Evolutionary conservation across 768 basidiomycete species (phyloP).

Genomic region (Boletus rufocinnamomeus): DNA sequence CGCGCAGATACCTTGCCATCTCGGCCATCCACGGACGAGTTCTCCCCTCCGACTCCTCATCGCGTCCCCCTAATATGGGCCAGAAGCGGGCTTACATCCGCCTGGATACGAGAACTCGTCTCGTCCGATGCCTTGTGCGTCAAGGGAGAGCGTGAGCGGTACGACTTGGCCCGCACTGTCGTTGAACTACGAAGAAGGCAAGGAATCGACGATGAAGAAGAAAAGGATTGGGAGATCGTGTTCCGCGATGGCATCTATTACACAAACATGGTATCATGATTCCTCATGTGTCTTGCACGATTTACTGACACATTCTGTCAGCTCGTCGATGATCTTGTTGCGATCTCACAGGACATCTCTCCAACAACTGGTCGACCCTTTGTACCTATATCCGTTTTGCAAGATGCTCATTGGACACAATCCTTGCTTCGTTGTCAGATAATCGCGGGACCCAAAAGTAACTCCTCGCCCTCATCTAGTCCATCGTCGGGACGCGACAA

Average conservation of each 20-base stretch:
- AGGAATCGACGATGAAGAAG: constrained; percentile 61
- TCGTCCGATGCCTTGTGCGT: constrained; percentile 82
- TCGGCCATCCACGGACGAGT: constrained; percentile 19
- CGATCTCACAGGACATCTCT: constrained; percentile 73
- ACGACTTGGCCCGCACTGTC: constrained; percentile 71
- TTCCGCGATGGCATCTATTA: constrained; percentile 84
- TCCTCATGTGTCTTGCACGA: neutral
- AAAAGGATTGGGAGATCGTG: constrained; percentile 65
- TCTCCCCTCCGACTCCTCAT: constrained; percentile 15
- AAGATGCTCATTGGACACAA: constrained; percentile 80
- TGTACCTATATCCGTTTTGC: constrained; percentile 65
- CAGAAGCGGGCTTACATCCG: constrained; percentile 68
- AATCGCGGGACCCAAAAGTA: constrained; percentile 38
- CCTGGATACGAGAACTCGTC: constrained; percentile 73
- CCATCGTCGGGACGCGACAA: constrained; percentile 46
- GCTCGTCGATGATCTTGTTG: constrained; percentile 78
- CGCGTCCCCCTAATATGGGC: constrained; percentile 64
- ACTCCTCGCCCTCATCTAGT: constrained; percentile 37
- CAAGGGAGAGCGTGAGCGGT: constrained; percentile 74
- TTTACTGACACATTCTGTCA: constrained; percentile 32
- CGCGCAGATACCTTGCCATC: constrained; percentile 35
- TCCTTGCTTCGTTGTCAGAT: constrained; percentile 66
- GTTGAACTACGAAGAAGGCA: constrained; percentile 69
- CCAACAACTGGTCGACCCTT: constrained; percentile 68
- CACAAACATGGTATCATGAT: constrained; percentile 68